These are phyloP conservation scores for Parachaetomium inaequale DNA, from an alignment of 495 filamentous ascomycete species.

Conservation along the genomic window DNA sequence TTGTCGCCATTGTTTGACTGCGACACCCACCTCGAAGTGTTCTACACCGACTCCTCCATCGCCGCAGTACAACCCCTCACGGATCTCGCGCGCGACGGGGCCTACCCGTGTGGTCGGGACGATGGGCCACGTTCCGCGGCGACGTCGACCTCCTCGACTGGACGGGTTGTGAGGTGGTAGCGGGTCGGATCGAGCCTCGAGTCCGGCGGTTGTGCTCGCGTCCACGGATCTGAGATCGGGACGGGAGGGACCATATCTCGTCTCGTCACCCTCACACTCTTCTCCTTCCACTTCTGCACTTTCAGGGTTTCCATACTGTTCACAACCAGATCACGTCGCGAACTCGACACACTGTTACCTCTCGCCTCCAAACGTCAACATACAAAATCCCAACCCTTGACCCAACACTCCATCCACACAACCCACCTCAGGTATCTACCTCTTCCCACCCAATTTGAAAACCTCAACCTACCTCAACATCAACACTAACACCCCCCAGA, in stretches of 20 bases:
- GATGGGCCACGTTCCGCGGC: slow-evolving; percentile 2
- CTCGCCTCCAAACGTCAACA: no score
- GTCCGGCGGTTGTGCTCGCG: slow-evolving; percentile 1
- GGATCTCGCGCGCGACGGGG: not conserved
- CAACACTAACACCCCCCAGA: not conserved
- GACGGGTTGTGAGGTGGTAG: slow-evolving; percentile 3
- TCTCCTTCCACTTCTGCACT: not conserved
- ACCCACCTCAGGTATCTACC: not conserved
- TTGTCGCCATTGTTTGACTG: slow-evolving; percentile 14
- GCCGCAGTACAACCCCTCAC: slow-evolving; percentile 6
- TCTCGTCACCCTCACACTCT: not conserved
- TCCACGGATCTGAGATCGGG: not conserved
- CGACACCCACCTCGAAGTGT: not conserved
- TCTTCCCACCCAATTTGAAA: no score
- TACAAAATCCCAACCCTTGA: not conserved
- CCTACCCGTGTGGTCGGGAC: slow-evolving; percentile 12
- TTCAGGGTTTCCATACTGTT: not conserved
- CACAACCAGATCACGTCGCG: not conserved
- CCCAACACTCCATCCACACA: not conserved
- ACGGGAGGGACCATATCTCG: not conserved
- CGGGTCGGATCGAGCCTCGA: slow-evolving; percentile 13
- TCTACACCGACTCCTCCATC: not conserved
- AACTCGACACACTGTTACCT: not conserved
- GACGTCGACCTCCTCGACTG: not conserved
- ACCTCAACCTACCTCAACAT: not conserved